These are phyloP conservation scores for Ogataea pilisensis DNA, from an alignment of 805 yeast genomes.

Conservation along the genomic window DNA sequence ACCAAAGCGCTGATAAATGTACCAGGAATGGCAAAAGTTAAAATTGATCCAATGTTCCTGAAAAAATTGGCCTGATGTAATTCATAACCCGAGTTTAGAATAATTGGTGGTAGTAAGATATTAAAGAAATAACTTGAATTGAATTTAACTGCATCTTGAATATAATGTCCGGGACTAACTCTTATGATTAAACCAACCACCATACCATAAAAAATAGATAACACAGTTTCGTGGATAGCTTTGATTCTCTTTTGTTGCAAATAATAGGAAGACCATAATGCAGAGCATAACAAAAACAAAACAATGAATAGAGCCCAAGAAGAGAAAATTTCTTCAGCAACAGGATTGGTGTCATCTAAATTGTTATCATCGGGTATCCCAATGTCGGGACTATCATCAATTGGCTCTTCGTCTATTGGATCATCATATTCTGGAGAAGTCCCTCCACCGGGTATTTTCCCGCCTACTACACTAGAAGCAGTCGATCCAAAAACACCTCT, in stretches of 20 bases:
- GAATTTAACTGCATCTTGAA: conserved; percentile 94
- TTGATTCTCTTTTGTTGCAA: conserved; percentile 87
- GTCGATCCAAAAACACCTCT: conserved; percentile 23
- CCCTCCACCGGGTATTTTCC: conserved; percentile 8
- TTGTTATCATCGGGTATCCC: conserved; percentile 49
- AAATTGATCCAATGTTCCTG: conserved; percentile 82
- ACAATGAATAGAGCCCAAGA: conserved; percentile 96
- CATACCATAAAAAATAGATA: conserved; percentile 96
- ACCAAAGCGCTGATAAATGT: conserved; percentile 91
- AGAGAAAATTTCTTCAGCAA: conserved; percentile 90
- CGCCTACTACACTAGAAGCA: conserved; percentile 15
- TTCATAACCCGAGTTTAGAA: conserved; percentile 93
- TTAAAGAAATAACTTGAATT: conserved; percentile 93
- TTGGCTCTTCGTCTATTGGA: conserved; percentile 34
- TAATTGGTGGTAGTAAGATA: conserved; percentile 91
- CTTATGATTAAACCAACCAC: conserved; percentile 88
- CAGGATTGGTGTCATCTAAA: conserved; percentile 68
- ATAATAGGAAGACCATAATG: conserved; percentile 93
- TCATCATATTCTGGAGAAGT: conserved; percentile 11
- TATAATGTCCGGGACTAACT: conserved; percentile 91
- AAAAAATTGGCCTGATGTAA: conserved; percentile 94
- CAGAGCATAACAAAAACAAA: conserved; percentile 72
- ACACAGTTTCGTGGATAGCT: conserved; percentile 95
- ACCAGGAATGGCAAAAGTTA: conserved; percentile 95
- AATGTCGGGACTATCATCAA: conserved; percentile 34